Conservation (phyloP, 2,329 filamentous ascomycete genomes). For the Ascochyta rabiei region DNA sequence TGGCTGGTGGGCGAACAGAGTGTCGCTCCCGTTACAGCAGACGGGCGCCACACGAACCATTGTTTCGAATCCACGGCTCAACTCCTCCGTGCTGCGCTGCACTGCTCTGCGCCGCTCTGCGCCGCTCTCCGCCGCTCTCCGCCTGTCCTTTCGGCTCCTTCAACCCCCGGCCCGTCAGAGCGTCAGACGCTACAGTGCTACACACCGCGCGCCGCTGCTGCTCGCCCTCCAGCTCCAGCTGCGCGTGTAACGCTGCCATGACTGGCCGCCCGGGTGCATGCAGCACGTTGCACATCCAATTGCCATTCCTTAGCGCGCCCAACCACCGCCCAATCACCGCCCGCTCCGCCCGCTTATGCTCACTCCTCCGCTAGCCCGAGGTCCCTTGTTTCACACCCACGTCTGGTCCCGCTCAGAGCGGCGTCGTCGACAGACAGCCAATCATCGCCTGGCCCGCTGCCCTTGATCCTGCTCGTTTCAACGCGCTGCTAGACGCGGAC, state of each 20-base stretch:
- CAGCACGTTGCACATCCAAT: constrained; percentile 30
- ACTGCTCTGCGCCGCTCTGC: neutral
- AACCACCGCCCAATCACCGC: constrained; percentile 38
- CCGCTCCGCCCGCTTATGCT: constrained; percentile 19
- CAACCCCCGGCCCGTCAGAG: constrained; percentile 10
- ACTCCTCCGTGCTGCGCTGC: neutral
- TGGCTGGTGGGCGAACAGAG: constrained; percentile 30
- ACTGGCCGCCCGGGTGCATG: constrained; percentile 9
- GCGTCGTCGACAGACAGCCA: constrained; percentile 17
- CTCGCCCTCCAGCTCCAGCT: constrained; percentile 12
- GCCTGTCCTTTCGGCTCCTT: neutral
- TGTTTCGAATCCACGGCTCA: constrained; percentile 32
- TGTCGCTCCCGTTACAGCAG: constrained; percentile 19
- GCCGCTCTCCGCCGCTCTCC: constrained; percentile 7
- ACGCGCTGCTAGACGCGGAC: constrained; percentile 4
- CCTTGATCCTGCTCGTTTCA: constrained; percentile 14
- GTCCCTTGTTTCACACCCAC: constrained; percentile 38
- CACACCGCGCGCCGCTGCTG: constrained; percentile 2
- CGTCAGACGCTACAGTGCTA: neutral
- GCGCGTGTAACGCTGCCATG: constrained; percentile 19
- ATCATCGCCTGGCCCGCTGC: constrained; percentile 9
- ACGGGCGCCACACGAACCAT: constrained; percentile 28
- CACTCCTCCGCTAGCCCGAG: constrained; percentile 21
- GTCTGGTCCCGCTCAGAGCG: constrained; percentile 41
- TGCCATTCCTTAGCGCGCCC: constrained; percentile 38